Evolutionary conservation across 495 filamentous ascomycete species (phyloP), one percentile per base, ranked within the genome.

Genomic region (Xylaria sp.): DNA sequence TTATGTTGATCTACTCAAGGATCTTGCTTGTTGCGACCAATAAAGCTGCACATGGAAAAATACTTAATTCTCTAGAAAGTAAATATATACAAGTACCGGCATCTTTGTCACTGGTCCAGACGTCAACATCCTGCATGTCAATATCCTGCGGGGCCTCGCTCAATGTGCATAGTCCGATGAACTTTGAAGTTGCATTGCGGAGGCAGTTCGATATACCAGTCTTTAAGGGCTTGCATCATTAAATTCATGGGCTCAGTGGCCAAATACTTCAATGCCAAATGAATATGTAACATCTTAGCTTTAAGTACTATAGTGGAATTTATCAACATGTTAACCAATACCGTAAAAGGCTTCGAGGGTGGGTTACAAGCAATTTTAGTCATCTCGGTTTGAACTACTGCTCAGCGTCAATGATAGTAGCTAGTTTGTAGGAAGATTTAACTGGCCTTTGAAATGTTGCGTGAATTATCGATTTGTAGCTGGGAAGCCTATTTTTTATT

Each of bases 121-220:
- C 35, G 8, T 8, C 35, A 8, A 8, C 11, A 3, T 3, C 50
- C n/a, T 14, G 11, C 43, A 46, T 19, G 11, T 19, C 12, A 46
- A 17, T 19, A 17, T 46, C 43, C 43, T 37, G 43, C 43, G 14
- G 12, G 12, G 24, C 6, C 26, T 33, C 5, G 14, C 24, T 19
- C 5, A 14, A 19, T 15, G 15, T 26, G 53, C 29, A 80, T 73
- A 0, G 80, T 24, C 21, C 21, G 37, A 29, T 24, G 26, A 21
- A 24, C 37, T 14, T 43, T 62, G 59, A 62, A 62, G 59, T 26
- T 43, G 35, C 59, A 62, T 41, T 43, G 37, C 7, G 35, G 59
- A 43, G 37, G 37, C 37, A 63, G 61, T 24, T 31, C 1, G 2
- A 29, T n/a, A 11, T 63, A 63, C 61, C 40, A 63, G n/a, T 43